Conservation (phyloP, 2,329 filamentous ascomycete species). For the Whalleya microplaca region DNA sequence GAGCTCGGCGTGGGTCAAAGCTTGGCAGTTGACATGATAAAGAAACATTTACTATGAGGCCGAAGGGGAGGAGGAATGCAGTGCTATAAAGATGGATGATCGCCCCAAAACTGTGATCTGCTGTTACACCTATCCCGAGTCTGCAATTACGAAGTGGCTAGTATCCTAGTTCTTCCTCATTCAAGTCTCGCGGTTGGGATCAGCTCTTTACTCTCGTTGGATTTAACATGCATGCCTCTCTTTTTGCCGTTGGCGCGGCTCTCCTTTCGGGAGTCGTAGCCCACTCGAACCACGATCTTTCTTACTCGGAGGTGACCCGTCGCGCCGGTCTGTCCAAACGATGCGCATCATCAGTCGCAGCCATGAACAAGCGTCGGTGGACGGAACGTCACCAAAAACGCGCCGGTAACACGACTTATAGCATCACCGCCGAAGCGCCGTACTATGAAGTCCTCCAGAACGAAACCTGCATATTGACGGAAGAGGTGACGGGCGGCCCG, state of each 20-base stretch:
- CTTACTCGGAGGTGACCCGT: conserved; percentile 22
- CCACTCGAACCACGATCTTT: conserved; percentile 16
- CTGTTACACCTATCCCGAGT: background rate
- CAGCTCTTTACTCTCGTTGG: background rate
- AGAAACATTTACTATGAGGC: background rate
- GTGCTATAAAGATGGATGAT: background rate
- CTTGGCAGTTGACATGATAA: background rate
- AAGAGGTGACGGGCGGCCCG: conserved; percentile 16
- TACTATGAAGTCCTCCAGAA: conserved; percentile 26
- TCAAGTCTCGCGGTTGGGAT: background rate
- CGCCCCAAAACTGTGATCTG: background rate
- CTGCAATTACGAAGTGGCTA: background rate
- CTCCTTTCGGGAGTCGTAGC: conserved; percentile 20
- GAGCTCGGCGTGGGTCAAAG: background rate
- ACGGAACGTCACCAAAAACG: conserved; percentile 25
- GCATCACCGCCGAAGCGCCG: conserved; percentile 26
- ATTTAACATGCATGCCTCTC: background rate
- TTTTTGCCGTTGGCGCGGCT: background rate
- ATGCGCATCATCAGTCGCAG: conserved; percentile 25
- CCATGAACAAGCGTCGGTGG: conserved; percentile 27
- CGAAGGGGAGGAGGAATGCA: background rate
- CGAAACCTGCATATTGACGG: conserved; percentile 25
- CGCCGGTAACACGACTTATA: conserved; percentile 22
- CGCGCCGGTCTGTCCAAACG: conserved; percentile 27
- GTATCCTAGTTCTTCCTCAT: background rate